Base-by-base conservation (phyloP, 2,329 filamentous ascomycete genomes). In the Sclerotinia subarctica region DNA sequence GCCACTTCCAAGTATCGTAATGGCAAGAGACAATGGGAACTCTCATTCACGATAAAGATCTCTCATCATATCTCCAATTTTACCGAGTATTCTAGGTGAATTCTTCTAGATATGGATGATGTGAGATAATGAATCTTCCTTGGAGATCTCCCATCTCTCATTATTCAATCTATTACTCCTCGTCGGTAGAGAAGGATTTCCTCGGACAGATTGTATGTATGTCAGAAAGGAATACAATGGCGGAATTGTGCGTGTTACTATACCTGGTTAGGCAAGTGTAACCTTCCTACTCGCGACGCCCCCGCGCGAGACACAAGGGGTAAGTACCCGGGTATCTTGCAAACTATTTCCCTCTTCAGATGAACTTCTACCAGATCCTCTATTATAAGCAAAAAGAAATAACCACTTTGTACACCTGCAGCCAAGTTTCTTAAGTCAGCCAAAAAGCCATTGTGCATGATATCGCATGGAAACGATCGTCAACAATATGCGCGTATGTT, bases 231-330 rank as follows among this genome's bases (percentile, higher is more conserved):
- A 38, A 49, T 66, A 29, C 44, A 66, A 21, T 66, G n/a, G 54
- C 54, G n/a, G 51, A 60, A 47, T 60, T 62, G 44, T 49, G 35
- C 11, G 35, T 35, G 58, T 49, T 38, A 21, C 58, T 62, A 62
- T 49, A 38, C 44, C n/a, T 47, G 58, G 58, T 51, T 24, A 49
- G 21, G 10, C 32, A 26, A 47, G 21, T 52, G 44, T 29, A 52
- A 66, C 64, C 64, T 66, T 66, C 44, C 51, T 47, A 38, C 29
- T 51, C n/a, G 15, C n/a, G 53, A 32, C n/a, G 11, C 26, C 52
- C 17, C 17, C 15, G 53, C 42, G 35, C 19, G 19, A 49, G 44
- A 21, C 21, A 11, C n/a, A 47, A 21, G 29, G 24, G 19, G 19
- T 32, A 44, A 8, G 19, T 6, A 24, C 6, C 49, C 19, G 24